These are phyloP conservation scores for Petasospora fabianii DNA, from an alignment of 1,139 yeast species.

Conservation along the genomic window DNA sequence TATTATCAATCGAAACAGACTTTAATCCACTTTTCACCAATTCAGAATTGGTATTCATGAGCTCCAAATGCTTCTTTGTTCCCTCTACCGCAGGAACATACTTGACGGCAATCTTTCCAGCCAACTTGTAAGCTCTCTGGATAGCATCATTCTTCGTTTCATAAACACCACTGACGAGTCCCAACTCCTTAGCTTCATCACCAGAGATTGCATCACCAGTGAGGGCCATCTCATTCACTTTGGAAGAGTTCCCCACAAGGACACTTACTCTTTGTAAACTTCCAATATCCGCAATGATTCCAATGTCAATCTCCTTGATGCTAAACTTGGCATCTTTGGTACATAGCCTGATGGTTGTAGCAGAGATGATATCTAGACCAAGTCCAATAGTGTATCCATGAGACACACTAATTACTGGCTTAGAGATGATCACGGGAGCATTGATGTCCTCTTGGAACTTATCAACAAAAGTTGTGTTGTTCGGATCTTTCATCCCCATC, in stretches of 20 bases:
- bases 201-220: constrained; percentile 59
- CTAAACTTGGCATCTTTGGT: constrained; percentile 52
- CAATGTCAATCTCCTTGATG: constrained; percentile 68
- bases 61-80: constrained; percentile 56
- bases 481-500: not conserved
- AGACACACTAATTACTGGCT: constrained; percentile 41
- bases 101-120: constrained; percentile 44
- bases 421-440: constrained; percentile 33
- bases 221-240: constrained; percentile 58
- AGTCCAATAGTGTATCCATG: constrained; percentile 55
- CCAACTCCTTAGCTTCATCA: constrained; percentile 53
- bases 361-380: constrained; percentile 63
- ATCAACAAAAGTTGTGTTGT: constrained; percentile 29
- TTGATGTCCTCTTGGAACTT: constrained; percentile 61
- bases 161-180: constrained; percentile 49
- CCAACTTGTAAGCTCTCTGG: constrained; percentile 47
- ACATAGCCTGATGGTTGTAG: constrained; percentile 57
- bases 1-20: constrained; percentile 52
- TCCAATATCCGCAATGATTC: constrained; percentile 80
- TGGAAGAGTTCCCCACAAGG: constrained; percentile 52
- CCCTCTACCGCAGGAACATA: constrained; percentile 64
- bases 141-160: constrained; percentile 50
- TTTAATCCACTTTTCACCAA: constrained; percentile 47
- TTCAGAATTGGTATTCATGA: constrained; percentile 43
- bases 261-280: constrained; percentile 65